phyloP scores from a whole-genome alignment of 169 alveolate genomes.

The Cryptosporidium viatorum region DNA sequence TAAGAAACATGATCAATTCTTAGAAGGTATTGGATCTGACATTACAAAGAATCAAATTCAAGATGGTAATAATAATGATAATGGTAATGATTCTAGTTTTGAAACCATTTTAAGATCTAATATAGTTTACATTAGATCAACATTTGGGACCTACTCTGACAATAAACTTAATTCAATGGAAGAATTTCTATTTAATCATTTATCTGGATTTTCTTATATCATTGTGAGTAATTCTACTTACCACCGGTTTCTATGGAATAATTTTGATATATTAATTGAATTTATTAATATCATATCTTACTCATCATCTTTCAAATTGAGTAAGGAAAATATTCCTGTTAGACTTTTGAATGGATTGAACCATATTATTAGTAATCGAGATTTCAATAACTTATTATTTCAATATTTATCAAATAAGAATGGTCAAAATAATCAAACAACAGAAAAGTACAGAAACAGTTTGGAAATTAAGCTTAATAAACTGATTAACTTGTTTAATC shows the following conservation, averaged over 20 bases:
- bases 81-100: background rate
- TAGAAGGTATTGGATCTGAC: background rate
- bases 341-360: background rate
- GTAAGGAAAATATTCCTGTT: conserved; percentile 40
- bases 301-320: conserved; percentile 20
- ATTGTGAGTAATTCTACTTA: conserved; percentile 7
- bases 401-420: background rate
- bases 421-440: background rate
- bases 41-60: too few relatives aligned
- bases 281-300: background rate
- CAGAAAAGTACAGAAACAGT: background rate
- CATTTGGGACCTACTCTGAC: background rate
- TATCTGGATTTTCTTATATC: conserved; percentile 38
- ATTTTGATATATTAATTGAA: conserved; percentile 18
- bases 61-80: background rate
- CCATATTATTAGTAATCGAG: conserved; percentile 19
- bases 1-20: background rate
- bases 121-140: background rate
- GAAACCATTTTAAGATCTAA: conserved; percentile 3
- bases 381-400: conserved; percentile 13
- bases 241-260: conserved; percentile 30
- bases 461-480: conserved; percentile 1
- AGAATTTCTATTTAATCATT: conserved; percentile 35
- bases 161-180: background rate
- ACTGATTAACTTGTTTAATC: background rate